Evolutionary conservation across 139 green algal species (phyloP), one percentile per base, ranked within the genome.

Genomic region (Zygnema circumcarinatum): DNA sequence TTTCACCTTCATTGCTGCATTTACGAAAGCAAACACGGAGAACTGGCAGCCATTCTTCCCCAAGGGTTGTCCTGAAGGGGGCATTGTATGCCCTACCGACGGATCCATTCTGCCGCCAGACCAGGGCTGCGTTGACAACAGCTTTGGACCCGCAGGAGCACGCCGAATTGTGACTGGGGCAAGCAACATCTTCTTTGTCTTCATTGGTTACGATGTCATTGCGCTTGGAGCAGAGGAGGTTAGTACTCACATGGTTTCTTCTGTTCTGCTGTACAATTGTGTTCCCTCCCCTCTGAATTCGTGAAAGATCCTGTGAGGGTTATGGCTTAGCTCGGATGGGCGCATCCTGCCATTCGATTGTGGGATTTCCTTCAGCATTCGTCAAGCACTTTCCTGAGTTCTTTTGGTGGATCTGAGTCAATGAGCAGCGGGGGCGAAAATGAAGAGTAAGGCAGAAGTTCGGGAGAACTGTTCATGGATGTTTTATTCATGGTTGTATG

Each of bases 151-250:
- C 3, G 11, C 7, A 7, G 79, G 79, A 35, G 79, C 79, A 16
- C 79, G 79, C 11, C 74, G 53, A 2, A 86, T 86, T 78, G 79
- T 86, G 16, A 86, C 79, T 7, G 79, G 79, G 33, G 79, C 79
- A 2, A 67, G 31, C 52, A 86, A 86, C 76, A 86, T 86, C 2
- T 86, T 86, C 52, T 86, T 86, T 11, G 79, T 86, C 41, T 86
- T 86, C 20, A 81, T 86, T 67, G 79, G 79, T 35, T 86, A 86
- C 22, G 79, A 86, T 11, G 35, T 86, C 79, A 81, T 86, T 35
- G 79, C 79, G n/a, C 52, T 86, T 2, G 79, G 2, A 52, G 79
- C 79, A 16, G 79, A 86, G 38, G 79, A 86, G 79, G 79, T 86
- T 11, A 81, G 79, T n/a, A n/a, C n/a, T n/a, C n/a, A n/a, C n/a